These are phyloP conservation scores for Mortierella claussenii DNA, from an alignment of 192 early-diverging fungal genomes.

Conservation along the genomic window DNA sequence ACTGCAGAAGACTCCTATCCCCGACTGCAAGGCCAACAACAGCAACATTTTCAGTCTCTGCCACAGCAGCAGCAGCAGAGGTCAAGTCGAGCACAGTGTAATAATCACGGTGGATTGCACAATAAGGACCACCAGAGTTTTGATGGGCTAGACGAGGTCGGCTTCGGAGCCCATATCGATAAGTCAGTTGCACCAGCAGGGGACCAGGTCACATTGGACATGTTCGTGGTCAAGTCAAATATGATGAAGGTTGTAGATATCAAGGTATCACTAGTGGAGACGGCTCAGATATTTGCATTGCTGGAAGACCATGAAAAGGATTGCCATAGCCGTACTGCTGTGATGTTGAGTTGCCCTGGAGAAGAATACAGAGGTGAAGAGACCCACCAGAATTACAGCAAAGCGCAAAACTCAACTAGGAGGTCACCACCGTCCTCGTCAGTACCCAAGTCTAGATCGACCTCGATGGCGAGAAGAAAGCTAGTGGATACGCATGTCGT, in stretches of 20 bases:
- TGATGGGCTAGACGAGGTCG: slow-evolving; percentile 43
- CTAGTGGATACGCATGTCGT: slow-evolving; percentile 41
- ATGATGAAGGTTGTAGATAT: slow-evolving; percentile 49
- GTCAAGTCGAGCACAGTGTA: too few relatives aligned
- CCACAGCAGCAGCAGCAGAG: neutral
- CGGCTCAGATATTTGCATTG: slow-evolving; percentile 31
- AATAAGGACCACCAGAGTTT: too few relatives aligned
- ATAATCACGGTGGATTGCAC: too few relatives aligned
- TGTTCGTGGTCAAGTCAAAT: slow-evolving; percentile 52
- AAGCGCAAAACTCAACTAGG: neutral
- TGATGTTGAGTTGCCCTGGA: slow-evolving; percentile 4
- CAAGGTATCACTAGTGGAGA: slow-evolving; percentile 48
- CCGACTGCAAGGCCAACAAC: neutral
- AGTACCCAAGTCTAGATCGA: too few relatives aligned
- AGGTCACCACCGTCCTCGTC: too few relatives aligned
- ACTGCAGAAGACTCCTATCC: slow-evolving; percentile 15
- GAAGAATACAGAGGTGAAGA: neutral
- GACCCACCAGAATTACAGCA: neutral
- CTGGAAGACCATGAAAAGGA: neutral
- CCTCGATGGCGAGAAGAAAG: neutral
- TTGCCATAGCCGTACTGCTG: neutral
- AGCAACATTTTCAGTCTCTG: neutral
- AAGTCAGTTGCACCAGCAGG: slow-evolving; percentile 46
- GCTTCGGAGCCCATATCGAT: slow-evolving; percentile 47
- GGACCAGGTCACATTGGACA: slow-evolving; percentile 33